Evolutionary conservation across 805 yeast species (phyloP), one percentile per base, ranked within the genome.

Genomic region (Wickerhamiella qilinensis): DNA sequence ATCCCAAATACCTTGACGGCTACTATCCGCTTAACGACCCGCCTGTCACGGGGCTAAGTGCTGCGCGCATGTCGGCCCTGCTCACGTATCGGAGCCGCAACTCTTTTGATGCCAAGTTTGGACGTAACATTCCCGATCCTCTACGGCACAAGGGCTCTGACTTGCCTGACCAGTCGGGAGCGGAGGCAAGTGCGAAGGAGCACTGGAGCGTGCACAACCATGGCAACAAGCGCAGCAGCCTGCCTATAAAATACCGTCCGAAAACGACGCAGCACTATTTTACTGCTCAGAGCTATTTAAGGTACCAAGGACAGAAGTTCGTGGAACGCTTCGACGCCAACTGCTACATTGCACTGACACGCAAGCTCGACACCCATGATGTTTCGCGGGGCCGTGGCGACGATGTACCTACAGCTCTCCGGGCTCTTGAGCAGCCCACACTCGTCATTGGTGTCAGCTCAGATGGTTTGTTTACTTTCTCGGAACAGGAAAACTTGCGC

Each of bases 21-120:
- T 85, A 82, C 58, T 88, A 83, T 54, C 61, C 74, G 11, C 62
- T 70, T 24, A 69, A 70, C n/a, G 83, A 77, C 40, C 93, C 85
- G 3, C 98, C 98, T 3, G 64, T 64, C 19, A 68, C 76, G 8
- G 98, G 98, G 0, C 62, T 91, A 18, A 80, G 94, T 20, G 98
- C 98, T 5, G 98, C 98, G 0, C 73, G 98, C 58, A 91, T 91
- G 98, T 72, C 94, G 9, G 98, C 98, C 0, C 64, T 91, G 47
- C 64, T 91, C 39, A 91, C 97, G 0, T 91, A 91, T 55, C 69
- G 98, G 48, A 81, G 94, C 4, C 68, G 97, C 51, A 83, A 86
- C 57, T 78, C 93, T 20, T 91, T 88, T 57, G 97, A 91, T 55
- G 63, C 77, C 37, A 71, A 93, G 51, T 91, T 91, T 56, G 93